phyloP scores from a whole-genome alignment of 306 rosid genomes.

The Inga leiocalycina region DNA sequence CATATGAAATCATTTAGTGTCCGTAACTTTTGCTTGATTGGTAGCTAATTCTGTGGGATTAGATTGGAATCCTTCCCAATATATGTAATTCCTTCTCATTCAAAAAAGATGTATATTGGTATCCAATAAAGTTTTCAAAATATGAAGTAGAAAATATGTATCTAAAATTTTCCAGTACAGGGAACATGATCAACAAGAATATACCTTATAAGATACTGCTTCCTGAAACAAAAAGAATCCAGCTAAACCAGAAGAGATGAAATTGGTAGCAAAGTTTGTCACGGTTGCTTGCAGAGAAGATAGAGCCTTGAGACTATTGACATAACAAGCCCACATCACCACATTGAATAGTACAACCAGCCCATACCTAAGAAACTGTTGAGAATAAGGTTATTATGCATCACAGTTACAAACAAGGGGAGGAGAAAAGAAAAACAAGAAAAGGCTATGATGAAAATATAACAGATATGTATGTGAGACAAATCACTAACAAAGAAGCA shows the following conservation, averaged over 20 bases:
- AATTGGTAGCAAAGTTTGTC: constrained; percentile 88
- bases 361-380: constrained; percentile 65
- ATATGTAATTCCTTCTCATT: background rate
- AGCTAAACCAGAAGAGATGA: constrained; percentile 81
- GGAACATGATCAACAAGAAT: background rate
- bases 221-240: constrained; percentile 78
- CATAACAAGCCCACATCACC: constrained; percentile 86
- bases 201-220: constrained; percentile 70
- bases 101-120: background rate
- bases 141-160: background rate
- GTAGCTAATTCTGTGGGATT: background rate
- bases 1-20: background rate
- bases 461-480: background rate
- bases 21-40: background rate
- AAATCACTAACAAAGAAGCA: background rate
- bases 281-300: constrained; percentile 90
- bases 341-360: constrained; percentile 67
- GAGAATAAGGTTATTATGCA: background rate
- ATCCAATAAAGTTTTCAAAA: background rate
- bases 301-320: constrained; percentile 82
- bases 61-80: background rate
- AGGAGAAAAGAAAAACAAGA: background rate
- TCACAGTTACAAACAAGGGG: background rate
- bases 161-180: background rate
- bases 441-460: background rate